Evolutionary conservation across 768 basidiomycete genomes (phyloP), one percentile per base, ranked within the genome.

Genomic region (Phaeotremella fagi): DNA sequence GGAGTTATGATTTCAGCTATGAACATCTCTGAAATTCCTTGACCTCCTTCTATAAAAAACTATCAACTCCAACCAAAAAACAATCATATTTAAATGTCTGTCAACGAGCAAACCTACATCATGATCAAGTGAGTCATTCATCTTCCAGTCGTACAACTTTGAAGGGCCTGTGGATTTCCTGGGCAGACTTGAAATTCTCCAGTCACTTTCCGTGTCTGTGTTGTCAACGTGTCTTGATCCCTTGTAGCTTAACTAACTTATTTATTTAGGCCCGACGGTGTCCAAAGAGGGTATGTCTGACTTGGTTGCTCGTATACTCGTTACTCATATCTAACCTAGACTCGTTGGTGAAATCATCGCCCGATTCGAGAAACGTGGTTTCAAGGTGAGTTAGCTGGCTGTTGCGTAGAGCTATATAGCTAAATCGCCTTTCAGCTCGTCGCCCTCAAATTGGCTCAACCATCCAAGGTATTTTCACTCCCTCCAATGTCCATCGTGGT

Each of bases 321-420:
- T 33, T n/a, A 18, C 43, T 1, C 14, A 14, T 50, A 37, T 20
- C 26, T 3, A 1, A 3, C 1, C 27, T 31, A 62, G 61, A 64
- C 87, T 97, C 78, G 80, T 92, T 75, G 94, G 90, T 75, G 85
- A 90, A 79, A 97, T 98, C 83, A 88, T 94, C 78, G 69, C 81
- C 72, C 83, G 94, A 68, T 98, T 99, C 78, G 95, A 99, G 83
- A 84, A 87, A 80, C 90, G 94, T 64, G 95, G 95, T 64, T 99
- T 84, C 85, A 95, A 97, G 74, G 74, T 73, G 54, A 38, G 64
- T 62, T 25, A 3, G 25, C 28, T 33, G 18, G n/a, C 2, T n/a
- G 14, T 42, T 11, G 5, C 3, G 11, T 35, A 18, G 4, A 18
- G n/a, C n/a, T n/a, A n/a, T n/a, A n/a, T 45, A 24, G 26, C 27